Base-by-base conservation (phyloP, 2,329 filamentous ascomycete genomes). In the Epicoccum sorghinum region DNA sequence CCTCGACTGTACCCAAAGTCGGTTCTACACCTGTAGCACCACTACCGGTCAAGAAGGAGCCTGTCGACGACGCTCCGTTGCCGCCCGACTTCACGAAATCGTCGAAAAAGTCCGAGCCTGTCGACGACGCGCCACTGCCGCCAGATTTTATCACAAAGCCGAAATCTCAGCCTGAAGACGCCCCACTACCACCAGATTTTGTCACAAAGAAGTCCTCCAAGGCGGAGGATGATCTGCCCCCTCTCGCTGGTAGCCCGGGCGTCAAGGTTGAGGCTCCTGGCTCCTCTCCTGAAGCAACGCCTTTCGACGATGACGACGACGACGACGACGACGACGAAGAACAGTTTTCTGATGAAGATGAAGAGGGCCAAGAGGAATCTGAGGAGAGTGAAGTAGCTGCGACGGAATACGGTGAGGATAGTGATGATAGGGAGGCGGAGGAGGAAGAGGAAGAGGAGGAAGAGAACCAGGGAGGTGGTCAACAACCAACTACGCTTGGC, bases 1-100 rank as follows among this genome's bases (percentile, higher is more conserved):
- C 82, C 6, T 81, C 82, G 52, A 82, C 83, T 12, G 76, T 91
- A 25, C 79, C 77, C 9, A 82, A 83, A 12, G 43, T 58, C 59
- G 67, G 59, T 38, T 55, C 54, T 2, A 52, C 64, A 13, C 65
- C 77, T 36, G 60, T 75, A 42, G 69, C 65, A 35, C 66, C 70
- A 8, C 68, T 73, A 12, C 71, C 73, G 13, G 66, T 44, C 12
- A 71, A 67, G 25, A 60, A 69, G 35, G 60, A 65, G 18, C 45
- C 55, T 27, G 71, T 74, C 22, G 58, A 76, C 18, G 70, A 73
- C 45, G 70, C 72, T 4, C 73, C 74, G 14, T 64, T 76, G 14
- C 73, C 74, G 24, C 74, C 74, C 12, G 74, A 75, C 51, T 69
- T 67, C n/a, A 66, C 62, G 37, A 69, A 64, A 23, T 52, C 57